phyloP scores from a whole-genome alignment of 495 filamentous ascomycete genomes.

The Sporormia fimetaria region DNA sequence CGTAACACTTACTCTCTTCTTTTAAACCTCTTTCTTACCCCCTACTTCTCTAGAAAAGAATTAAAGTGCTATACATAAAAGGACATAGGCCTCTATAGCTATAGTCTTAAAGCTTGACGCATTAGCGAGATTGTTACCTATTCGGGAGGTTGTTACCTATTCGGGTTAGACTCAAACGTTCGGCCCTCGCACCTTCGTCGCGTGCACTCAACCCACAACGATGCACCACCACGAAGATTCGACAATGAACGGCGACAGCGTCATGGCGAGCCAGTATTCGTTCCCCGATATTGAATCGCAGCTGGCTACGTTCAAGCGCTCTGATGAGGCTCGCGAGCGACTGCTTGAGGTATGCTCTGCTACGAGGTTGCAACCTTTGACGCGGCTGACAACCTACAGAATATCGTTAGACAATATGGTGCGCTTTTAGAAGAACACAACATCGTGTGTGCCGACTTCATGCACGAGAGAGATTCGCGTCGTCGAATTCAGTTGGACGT shows the following conservation, averaged over 20 bases:
- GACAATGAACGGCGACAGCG: slow-evolving; percentile 13
- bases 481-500: slow-evolving; percentile 9
- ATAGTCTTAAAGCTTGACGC: too few species aligned
- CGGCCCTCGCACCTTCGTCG: too few species aligned
- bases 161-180: too few species aligned
- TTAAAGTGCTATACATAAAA: too few species aligned
- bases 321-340: slow-evolving; percentile 19
- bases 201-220: too few species aligned
- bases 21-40: too few species aligned
- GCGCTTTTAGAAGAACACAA: slow-evolving; percentile 10
- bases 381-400: slow-evolving; percentile 6
- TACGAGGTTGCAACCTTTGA: not conserved
- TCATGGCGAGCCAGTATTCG: slow-evolving; percentile 1
- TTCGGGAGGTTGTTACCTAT: too few species aligned
- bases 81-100: too few species aligned
- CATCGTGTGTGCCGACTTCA: slow-evolving; percentile 12
- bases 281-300: slow-evolving; percentile 15
- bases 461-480: slow-evolving; percentile 11
- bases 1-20: too few species aligned
- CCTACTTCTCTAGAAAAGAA: too few species aligned
- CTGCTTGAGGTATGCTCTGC: slow-evolving; percentile 14
- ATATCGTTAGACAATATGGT: slow-evolving; percentile 16
- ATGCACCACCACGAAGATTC: too few species aligned
- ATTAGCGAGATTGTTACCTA: too few species aligned
- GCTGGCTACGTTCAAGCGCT: slow-evolving; percentile 21